Base-by-base conservation (phyloP, 1,284 basidiomycete genomes). In the Tranzscheliella williamsii region DNA sequence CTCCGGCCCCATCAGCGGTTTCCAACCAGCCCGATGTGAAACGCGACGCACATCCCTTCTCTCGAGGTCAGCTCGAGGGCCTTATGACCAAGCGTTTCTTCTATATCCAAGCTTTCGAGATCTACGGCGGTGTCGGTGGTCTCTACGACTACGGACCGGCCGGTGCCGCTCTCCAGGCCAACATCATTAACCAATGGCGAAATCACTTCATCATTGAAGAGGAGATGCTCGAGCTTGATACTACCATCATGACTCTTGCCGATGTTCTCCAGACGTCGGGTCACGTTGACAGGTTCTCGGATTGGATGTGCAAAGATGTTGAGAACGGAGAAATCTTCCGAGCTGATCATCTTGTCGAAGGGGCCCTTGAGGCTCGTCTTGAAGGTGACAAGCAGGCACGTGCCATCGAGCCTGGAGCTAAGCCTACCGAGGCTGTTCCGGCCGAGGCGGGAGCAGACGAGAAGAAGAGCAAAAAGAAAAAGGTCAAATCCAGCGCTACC, bases 171-270 rank as follows among this genome's bases (percentile, higher is more conserved):
- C 84, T 98, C 24, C 94, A 97, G 78, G 90, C 93, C 67, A 98
- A 98, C 83, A 91, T 99, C 80, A 87, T 97, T 75, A 83, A 89
- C 6, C 89, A 90, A 82, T 99, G 95, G 95, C 85, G 95, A 54
- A 90, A 89, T 78, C 95, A 98, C 81, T 98, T 97, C 78, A 96
- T 99, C 81, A 84, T 98, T 73, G 91, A 97, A 75, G 94, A 99
- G 78, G 87, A 91, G 81, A 99, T 98, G 95, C 87, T 95, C 70
- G 94, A 98, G 81, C 85, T 98, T 64, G 94, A 98, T 78, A 97
- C 93, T 22, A 97, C 95, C 31, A 88, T 95, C 80, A 94, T 98
- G 87, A 98, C 94, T 0, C 87, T 93, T 22, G 84, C 89, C 1
- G 84, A 93, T 13, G 94, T 99, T 5, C 93, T 98, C 79, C 94